Percentiles rank a stretch among this genome's conserved stretches.
phyloP scores from a whole-genome alignment of 2,329 filamentous ascomycete genomes.

The Geosmithia morbida region DNA sequence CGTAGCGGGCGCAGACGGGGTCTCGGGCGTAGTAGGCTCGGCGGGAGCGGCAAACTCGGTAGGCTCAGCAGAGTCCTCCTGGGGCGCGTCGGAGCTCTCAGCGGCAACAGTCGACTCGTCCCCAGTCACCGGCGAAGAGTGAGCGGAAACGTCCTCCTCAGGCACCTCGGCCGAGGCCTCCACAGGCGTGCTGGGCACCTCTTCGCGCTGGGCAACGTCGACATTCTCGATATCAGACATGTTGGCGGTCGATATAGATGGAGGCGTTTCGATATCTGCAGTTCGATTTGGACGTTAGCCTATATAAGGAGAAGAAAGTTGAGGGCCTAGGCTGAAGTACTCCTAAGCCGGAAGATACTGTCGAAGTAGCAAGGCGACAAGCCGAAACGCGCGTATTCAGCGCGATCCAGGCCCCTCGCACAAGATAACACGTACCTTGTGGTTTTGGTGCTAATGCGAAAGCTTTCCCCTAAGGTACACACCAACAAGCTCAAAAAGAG shows the following conservation, averaged over 20 bases:
- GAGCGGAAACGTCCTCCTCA: neutral
- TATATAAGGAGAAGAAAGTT: neutral
- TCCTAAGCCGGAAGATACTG: neutral
- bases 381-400: neutral
- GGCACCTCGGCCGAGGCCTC: neutral
- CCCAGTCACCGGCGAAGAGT: constrained; percentile 7
- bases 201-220: constrained; percentile 28
- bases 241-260: constrained; percentile 6
- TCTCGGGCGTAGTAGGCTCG: neutral
- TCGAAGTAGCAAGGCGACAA: neutral
- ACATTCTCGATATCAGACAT: constrained; percentile 34
- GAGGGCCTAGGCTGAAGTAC: neutral
- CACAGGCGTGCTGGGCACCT: constrained; percentile 8
- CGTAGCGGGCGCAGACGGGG: constrained; percentile 11
- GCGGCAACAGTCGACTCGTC: too few relatives aligned
- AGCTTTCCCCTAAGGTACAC: neutral
- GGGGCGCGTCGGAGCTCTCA: neutral
- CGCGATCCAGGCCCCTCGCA: neutral
- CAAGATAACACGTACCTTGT: neutral
- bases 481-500: neutral
- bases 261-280: constrained; percentile 7
- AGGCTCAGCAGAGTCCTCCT: constrained; percentile 10
- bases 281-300: neutral
- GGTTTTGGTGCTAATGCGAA: neutral
- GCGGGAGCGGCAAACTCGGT: constrained; percentile 7